phyloP scores from a whole-genome alignment of 371 early-diverging fungal species.

The Syncephalis fuscata region DNA sequence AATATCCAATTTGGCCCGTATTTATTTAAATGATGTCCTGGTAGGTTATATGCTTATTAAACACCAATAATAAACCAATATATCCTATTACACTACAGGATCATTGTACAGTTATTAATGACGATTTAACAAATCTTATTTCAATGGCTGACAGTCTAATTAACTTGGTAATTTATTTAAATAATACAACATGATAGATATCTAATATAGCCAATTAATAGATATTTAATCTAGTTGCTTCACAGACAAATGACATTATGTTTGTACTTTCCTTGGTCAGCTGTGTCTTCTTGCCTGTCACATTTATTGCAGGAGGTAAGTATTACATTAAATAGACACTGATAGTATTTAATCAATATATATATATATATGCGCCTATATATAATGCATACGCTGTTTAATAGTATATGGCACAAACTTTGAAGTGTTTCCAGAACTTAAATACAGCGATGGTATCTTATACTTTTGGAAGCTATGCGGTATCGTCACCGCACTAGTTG shows the following conservation, averaged over 20 bases:
- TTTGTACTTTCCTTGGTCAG: constrained; percentile 11
- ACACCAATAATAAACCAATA: not conserved
- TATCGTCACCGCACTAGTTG: too few species aligned
- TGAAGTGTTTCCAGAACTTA: constrained; percentile 14
- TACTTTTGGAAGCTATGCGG: constrained; percentile 21
- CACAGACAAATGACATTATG: constrained; percentile 23
- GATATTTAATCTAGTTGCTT: constrained; percentile 21
- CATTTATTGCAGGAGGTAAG: constrained; percentile 21
- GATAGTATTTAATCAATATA: too few species aligned
- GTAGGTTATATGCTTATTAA: constrained; percentile 1
- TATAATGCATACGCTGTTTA: not conserved
- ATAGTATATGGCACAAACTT: constrained; percentile 25
- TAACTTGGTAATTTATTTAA: constrained; percentile 11
- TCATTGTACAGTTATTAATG: constrained; percentile 19
- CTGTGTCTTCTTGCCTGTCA: constrained; percentile 18
- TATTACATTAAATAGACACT: not conserved
- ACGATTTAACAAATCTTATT: constrained; percentile 18
- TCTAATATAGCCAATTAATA: constrained; percentile 14
- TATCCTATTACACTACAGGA: constrained; percentile 6
- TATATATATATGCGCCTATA: too few species aligned
- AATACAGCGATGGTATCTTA: constrained; percentile 5
- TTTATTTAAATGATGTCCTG: constrained; percentile 20
- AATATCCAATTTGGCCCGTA: constrained; percentile 7
- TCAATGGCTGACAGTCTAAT: constrained; percentile 14
- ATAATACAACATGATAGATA: constrained; percentile 9